A percentile compares a stretch with the other conserved stretches of the same genome.
Conservation (phyloP, 106 monocot genomes). For the Ottelia alismoides region DNA sequence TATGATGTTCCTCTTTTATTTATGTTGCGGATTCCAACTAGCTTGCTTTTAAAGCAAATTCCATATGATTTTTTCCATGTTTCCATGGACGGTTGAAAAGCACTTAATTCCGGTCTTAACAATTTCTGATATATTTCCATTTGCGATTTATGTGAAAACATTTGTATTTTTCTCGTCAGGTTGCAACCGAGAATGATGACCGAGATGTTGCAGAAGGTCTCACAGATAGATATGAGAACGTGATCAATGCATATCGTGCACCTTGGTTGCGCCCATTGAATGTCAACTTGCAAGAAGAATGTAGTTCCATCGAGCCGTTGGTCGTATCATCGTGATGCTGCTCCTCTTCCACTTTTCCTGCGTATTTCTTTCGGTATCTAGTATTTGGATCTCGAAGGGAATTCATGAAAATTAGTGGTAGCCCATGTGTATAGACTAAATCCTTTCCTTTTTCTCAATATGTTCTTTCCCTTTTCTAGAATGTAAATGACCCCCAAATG, state of each 20-base stretch:
- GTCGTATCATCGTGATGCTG: constrained; percentile 16
- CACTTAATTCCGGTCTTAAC: background rate
- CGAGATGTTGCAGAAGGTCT: background rate
- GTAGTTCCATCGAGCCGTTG: constrained; percentile 24
- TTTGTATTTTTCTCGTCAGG: background rate
- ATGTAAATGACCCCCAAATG: no score
- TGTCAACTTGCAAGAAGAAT: constrained; percentile 9
- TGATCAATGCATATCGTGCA: constrained; percentile 24
- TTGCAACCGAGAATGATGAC: background rate
- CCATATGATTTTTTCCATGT: background rate
- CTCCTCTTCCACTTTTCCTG: no score
- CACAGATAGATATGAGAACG: constrained; percentile 2
- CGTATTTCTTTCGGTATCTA: no score
- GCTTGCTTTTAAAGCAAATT: background rate
- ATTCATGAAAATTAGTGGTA: no score
- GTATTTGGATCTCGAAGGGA: no score
- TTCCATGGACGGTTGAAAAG: background rate
- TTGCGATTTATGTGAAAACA: background rate
- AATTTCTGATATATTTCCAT: background rate
- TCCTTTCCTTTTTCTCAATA: no score
- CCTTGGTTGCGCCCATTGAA: constrained; percentile 41
- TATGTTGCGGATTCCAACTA: background rate
- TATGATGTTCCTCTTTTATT: background rate
- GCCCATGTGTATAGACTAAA: no score
- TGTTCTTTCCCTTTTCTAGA: no score